phyloP scores from a whole-genome alignment of 2,329 filamentous ascomycete species.

The Aspergillus carbonarius region DNA sequence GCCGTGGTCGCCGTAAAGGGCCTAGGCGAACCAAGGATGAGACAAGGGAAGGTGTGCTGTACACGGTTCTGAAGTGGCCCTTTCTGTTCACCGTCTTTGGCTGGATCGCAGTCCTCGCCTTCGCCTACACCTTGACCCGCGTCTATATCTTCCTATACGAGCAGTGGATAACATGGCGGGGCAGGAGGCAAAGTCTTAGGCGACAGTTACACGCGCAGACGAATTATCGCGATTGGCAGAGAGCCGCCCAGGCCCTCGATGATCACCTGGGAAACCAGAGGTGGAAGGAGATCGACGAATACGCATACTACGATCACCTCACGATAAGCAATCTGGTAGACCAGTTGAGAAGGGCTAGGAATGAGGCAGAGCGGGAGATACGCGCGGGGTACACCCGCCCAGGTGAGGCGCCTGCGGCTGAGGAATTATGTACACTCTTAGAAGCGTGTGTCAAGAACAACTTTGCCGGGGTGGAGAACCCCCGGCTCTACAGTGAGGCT shows the following conservation, averaged over 20 bases:
- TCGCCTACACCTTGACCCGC: conserved; percentile 76
- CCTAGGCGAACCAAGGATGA: conserved; percentile 72
- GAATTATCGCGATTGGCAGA: conserved; percentile 81
- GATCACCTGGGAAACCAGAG: conserved; percentile 69
- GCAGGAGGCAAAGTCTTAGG: conserved; percentile 69
- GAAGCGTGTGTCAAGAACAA: conserved; percentile 97
- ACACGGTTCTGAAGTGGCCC: conserved; percentile 87
- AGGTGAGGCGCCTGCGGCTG: conserved; percentile 55
- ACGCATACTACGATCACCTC: conserved; percentile 81
- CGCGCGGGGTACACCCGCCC: conserved; percentile 20
- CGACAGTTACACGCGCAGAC: conserved; percentile 68
- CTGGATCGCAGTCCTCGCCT: conserved; percentile 74
- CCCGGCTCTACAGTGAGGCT: conserved; percentile 91
- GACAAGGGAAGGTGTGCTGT: conserved; percentile 89
- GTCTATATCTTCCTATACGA: conserved; percentile 93
- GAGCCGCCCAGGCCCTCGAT: conserved; percentile 76
- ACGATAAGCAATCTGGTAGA: conserved; percentile 76
- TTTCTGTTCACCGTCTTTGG: conserved; percentile 74
- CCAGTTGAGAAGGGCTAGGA: conserved; percentile 59
- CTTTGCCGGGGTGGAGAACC: conserved; percentile 92
- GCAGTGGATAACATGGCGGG: conserved; percentile 85
- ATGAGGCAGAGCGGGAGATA: conserved; percentile 43
- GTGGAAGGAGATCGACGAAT: conserved; percentile 55
- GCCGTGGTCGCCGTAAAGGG: conserved; percentile 44
- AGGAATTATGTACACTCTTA: conserved; percentile 73